Base-by-base conservation (phyloP, 305 asterid genomes). In the Solanum hybrid region DNA sequence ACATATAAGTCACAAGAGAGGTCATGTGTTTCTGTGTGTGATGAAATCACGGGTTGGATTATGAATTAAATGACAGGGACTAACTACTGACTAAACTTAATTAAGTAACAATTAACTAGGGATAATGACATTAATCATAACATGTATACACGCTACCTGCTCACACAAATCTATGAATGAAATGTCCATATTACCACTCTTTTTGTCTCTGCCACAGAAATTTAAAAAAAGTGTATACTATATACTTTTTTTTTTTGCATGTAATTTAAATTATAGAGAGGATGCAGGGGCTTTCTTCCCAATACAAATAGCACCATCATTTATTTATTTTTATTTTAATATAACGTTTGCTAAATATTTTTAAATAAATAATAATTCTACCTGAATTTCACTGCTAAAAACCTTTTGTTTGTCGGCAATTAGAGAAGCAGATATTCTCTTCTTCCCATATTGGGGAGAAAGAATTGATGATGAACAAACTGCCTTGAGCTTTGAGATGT, bases 61-160 rank as follows among this genome's bases (percentile, higher is more conserved):
- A 89, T 90, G 90, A 56, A 84, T 85, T 45, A 72, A 88, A 87
- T 91, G 95, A 93, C 81, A 92, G 91, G 90, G 92, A 92, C 93
- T 82, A 92, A 91, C 91, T 90, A 92, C 92, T 73, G 34, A 89
- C 90, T 90, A 66, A 79, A 56, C 73, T 77, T 78, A 87, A 85
- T 91, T 91, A 92, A 91, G 71, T 91, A 31, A 87, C 90, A 82
- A 77, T 37, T 29, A 89, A 89, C 35, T 56, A 64, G 86, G 89
- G 95, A 93, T 90, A 90, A 92, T 88, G 94, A 90, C 92, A 90
- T 89, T 91, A 90, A 94, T 94, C 90, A 94, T 93, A 91, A 90
- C 90, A 56, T 38, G 31, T 79, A 87, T 87, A 84, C 75, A 84
- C 73, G 75, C 87, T 51, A 51, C 75, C 75, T 84, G 40, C 87